phyloP scores from a whole-genome alignment of 2,329 filamentous ascomycete species.

The Calycina marina region DNA sequence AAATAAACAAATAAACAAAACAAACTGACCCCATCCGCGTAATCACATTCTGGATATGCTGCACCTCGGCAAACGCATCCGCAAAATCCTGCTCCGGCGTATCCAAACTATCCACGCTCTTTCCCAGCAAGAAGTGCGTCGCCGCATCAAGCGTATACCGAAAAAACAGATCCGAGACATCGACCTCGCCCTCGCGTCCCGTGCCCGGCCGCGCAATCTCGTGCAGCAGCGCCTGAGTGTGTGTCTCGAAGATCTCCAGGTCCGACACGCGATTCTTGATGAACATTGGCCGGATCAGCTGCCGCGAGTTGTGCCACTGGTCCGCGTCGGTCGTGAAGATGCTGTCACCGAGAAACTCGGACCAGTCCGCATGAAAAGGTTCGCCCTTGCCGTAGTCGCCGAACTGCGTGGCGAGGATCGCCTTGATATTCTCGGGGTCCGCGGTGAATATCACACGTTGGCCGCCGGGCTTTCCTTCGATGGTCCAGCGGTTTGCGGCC shows the following conservation, averaged over 20 bases:
- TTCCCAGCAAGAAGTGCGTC: conserved; percentile 75
- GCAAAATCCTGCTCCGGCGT: conserved; percentile 55
- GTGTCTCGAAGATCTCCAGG: conserved; percentile 65
- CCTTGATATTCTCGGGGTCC: conserved; percentile 84
- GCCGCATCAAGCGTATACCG: conserved; percentile 73
- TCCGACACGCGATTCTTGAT: conserved; percentile 73
- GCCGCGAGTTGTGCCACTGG: conserved; percentile 66
- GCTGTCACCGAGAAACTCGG: conserved; percentile 58
- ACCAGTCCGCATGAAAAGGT: conserved; percentile 61
- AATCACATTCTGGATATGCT: conserved; percentile 56
- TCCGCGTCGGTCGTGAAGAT: conserved; percentile 72
- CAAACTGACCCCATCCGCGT: conserved; percentile 43
- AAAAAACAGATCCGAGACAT: conserved; percentile 68
- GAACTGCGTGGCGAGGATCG: conserved; percentile 79
- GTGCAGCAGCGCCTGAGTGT: conserved; percentile 59
- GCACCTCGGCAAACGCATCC: conserved; percentile 68
- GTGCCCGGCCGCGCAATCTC: conserved; percentile 47
- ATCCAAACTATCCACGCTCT: conserved; percentile 46
- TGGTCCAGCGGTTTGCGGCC: conserved; percentile 34
- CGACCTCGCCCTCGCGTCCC: conserved; percentile 32
- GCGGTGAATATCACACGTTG: conserved; percentile 46
- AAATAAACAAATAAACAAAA: not conserved
- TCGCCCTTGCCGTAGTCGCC: conserved; percentile 70
- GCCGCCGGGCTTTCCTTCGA: conserved; percentile 31
- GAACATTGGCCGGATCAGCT: conserved; percentile 75